Percentiles rank a stretch among this genome's conserved stretches.
These are phyloP conservation scores for Fusarium denticulatum DNA, from an alignment of 2,329 filamentous ascomycete genomes.

Conservation along the genomic window DNA sequence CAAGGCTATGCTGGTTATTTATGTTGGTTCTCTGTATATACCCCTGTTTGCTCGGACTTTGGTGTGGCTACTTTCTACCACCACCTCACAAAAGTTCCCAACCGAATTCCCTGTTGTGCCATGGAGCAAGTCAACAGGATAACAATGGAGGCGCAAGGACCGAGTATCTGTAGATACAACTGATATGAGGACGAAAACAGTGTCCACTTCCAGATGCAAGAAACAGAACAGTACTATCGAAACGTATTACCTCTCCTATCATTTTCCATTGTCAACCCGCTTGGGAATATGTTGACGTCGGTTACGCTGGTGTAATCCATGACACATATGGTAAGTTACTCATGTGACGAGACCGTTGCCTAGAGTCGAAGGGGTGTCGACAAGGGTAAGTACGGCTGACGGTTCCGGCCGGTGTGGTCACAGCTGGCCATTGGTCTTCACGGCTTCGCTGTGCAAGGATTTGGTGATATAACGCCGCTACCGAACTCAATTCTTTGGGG, in stretches of 20 bases:
- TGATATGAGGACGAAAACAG: not conserved
- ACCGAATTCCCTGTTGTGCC: rapidly evolving
- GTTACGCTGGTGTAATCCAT: not conserved
- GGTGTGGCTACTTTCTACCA: not conserved
- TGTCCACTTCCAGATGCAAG: not conserved
- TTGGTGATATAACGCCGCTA: not conserved
- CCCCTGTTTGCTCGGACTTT: not conserved
- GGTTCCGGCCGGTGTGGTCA: no score
- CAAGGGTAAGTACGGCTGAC: not conserved
- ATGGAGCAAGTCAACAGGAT: not conserved
- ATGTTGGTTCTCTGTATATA: not conserved
- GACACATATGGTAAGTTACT: not conserved
- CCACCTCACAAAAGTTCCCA: not conserved
- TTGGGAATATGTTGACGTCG: no score
- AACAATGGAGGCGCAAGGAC: no score
- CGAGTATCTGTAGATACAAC: not conserved
- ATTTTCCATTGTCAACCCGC: no score
- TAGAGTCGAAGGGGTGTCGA: rapidly evolving
- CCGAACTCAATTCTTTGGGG: rapidly evolving
- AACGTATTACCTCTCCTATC: not conserved
- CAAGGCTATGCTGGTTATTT: not conserved
- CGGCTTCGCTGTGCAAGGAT: not conserved
- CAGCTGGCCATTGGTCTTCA: not conserved
- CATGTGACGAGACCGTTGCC: not conserved
- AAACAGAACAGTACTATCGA: not conserved